These are phyloP conservation scores for Cystobasidium onofrii DNA, from an alignment of 768 basidiomycete species.

Conservation along the genomic window DNA sequence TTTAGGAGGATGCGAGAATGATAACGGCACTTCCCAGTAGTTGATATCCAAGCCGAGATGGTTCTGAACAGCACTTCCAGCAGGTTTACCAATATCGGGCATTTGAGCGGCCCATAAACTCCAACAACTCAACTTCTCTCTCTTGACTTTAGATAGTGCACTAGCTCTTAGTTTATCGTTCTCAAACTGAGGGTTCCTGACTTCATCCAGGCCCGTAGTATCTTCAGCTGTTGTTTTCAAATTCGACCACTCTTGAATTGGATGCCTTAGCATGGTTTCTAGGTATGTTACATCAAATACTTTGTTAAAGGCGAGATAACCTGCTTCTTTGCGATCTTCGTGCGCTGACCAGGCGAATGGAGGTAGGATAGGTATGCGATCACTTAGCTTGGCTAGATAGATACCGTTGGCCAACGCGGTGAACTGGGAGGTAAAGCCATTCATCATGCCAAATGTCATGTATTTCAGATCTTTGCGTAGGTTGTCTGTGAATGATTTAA, in stretches of 20 bases:
- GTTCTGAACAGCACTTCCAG: slow-evolving; percentile 47
- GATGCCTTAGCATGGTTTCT: slow-evolving; percentile 48
- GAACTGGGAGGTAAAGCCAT: slow-evolving; percentile 31
- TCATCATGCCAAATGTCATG: slow-evolving; percentile 31
- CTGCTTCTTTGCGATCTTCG: slow-evolving; percentile 48
- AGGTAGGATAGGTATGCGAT: slow-evolving; percentile 55
- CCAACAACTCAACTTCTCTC: slow-evolving; percentile 49
- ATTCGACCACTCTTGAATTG: slow-evolving; percentile 60
- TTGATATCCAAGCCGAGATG: slow-evolving; percentile 35
- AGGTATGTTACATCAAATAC: slow-evolving; percentile 58
- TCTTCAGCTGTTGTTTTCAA: slow-evolving; percentile 50
- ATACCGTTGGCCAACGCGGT: slow-evolving; percentile 42
- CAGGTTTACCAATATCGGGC: slow-evolving; percentile 11
- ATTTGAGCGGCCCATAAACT: slow-evolving; percentile 46
- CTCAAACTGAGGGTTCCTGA: slow-evolving; percentile 26
- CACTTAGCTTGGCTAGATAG: slow-evolving; percentile 55
- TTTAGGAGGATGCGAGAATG: slow-evolving; percentile 37
- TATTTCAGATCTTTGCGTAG: slow-evolving; percentile 28
- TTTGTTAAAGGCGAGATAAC: slow-evolving; percentile 54
- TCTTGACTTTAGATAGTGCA: background rate
- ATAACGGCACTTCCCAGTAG: slow-evolving; percentile 43
- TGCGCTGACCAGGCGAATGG: slow-evolving; percentile 56
- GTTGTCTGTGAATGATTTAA: slow-evolving; percentile 21
- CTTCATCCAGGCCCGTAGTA: background rate
- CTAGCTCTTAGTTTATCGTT: background rate